Base-by-base conservation (phyloP, 2,329 filamentous ascomycete genomes). In the Alternaria sp. region DNA sequence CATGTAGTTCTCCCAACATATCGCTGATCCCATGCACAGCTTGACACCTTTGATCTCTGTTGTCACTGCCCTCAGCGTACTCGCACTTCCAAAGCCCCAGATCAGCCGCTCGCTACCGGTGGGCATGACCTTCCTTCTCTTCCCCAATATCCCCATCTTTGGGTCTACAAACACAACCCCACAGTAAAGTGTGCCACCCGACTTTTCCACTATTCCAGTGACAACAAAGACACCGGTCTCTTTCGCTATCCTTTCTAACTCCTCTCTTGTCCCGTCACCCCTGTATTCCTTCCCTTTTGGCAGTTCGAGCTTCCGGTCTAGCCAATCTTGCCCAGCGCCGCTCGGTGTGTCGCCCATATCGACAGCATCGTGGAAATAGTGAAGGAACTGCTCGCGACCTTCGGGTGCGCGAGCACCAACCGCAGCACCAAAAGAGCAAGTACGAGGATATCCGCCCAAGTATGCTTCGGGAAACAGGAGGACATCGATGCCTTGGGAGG, bases 1-100 rank as follows among this genome's bases (percentile, higher is more conserved):
- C 93, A 97, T 97, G 81, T 94, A 97, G 78, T 92, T 97, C 79
- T 98, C 94, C 94, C 94, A 97, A 83, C 94, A 97, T 67, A 98
- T 96, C 4, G 93, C 94, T 3, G 91, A 89, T 0, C 90, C 94
- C 61, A 97, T 86, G 58, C 92, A 94, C 62, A 97, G 81, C 65
- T 88, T 89, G 3, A 93, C 87, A 51, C 92, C 93, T 62, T 90
- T 90, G 76, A 97, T 93, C 25, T 84, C 87, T 1, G 93, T 93
- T 27, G 88, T 90, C 1, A 97, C 88, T 4, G 93, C 94, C 64
- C 88, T 87, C 28, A 97, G 85, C 4, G 92, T 95, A 0, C 87
- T 87, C 0, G 94, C 88, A 3, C 89, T 90, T 41, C 93, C 94
- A 76, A 97, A 92, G 0, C 92, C 93, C 94, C 94, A 97, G 60